phyloP scores from a whole-genome alignment of 495 filamentous ascomycete species.

The Aspergillus sparsus region DNA sequence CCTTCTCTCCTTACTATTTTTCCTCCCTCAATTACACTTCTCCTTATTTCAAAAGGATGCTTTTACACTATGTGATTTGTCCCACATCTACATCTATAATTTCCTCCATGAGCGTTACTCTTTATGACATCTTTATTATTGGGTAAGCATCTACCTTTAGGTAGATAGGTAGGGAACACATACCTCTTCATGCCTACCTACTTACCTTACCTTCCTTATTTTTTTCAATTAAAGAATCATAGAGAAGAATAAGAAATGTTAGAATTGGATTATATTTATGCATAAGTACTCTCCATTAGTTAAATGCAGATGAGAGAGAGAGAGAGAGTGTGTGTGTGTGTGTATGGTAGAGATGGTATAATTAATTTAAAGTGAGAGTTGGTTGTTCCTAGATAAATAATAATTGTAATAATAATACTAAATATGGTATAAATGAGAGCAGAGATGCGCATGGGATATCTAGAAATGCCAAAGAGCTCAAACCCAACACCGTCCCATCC shows the following conservation, averaged over 20 bases:
- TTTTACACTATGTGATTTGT: not conserved
- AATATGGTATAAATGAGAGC: not conserved
- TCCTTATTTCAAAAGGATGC: no score
- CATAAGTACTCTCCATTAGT: not conserved
- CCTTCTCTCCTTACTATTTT: not conserved
- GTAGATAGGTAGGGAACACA: no score
- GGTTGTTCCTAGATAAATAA: not conserved
- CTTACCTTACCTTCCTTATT: no score
- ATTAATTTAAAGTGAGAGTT: not conserved
- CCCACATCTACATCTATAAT: slow-evolving; percentile 6
- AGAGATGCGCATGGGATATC: not conserved
- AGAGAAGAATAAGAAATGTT: no score
- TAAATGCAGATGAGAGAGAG: not conserved
- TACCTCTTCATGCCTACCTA: no score
- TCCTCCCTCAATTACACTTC: not conserved
- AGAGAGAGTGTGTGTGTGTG: not conserved
- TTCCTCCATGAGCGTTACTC: not conserved
- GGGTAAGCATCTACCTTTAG: no score
- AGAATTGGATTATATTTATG: no score
- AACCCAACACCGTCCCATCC: not conserved
- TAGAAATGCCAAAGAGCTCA: not conserved
- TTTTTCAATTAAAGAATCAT: no score
- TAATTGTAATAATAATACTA: not conserved
- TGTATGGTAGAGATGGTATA: not conserved
- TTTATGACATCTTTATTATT: not conserved